Percentiles rank a stretch among this genome's conserved stretches.
Conservation (phyloP, 176 grass and related monocot genomes). For the Aegilops tauschii region DNA sequence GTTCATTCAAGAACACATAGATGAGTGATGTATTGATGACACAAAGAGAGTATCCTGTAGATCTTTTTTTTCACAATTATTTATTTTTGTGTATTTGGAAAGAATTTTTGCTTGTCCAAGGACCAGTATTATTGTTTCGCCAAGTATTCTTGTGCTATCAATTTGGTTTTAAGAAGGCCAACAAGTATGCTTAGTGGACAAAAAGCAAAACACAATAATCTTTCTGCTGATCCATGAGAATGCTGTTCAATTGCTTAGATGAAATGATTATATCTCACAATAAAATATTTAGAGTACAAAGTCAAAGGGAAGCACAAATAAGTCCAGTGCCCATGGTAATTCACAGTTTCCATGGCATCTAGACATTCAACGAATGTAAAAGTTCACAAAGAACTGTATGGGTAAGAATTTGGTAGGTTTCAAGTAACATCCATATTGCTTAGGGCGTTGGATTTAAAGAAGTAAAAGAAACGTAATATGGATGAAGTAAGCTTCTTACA, state of each 20-base stretch:
- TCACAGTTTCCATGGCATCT: not conserved
- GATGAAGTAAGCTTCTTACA: constrained; percentile 64
- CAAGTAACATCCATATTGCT: constrained; percentile 4
- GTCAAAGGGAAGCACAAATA: not conserved
- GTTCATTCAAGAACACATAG: not conserved
- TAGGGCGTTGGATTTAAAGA: not conserved
- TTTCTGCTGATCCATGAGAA: not conserved
- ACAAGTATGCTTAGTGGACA: not conserved
- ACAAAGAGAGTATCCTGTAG: constrained; percentile 14
- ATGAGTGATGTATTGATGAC: not conserved
- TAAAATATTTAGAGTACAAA: not conserved
- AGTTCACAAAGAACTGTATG: not conserved
- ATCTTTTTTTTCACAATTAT: constrained; percentile 2
- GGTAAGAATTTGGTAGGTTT: not conserved
- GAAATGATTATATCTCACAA: not conserved
- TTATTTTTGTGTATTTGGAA: constrained; percentile 1
- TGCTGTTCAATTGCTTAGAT: constrained; percentile 6
- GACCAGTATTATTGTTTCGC: not conserved
- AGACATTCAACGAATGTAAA: constrained; percentile 13
- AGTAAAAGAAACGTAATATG: not conserved
- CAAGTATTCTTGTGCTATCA: not conserved
- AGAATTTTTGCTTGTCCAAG: not conserved
- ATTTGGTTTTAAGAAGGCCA: constrained; percentile 4
- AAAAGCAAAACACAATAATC: not conserved
- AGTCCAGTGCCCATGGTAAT: not conserved